phyloP scores from a whole-genome alignment of 2,329 filamentous ascomycete genomes.

The Pyrenochaeta sp. region DNA sequence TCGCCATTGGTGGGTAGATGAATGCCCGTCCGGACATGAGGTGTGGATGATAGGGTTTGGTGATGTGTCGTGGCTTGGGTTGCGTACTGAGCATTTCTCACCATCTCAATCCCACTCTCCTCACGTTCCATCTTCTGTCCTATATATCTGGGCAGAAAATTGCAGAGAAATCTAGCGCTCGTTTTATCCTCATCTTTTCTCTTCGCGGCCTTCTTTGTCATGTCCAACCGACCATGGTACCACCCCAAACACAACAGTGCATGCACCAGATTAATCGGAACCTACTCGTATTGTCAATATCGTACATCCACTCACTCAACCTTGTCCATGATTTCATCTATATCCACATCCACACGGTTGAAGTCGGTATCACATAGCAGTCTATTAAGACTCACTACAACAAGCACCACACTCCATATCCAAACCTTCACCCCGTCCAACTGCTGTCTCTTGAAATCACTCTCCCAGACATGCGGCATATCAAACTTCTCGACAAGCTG shows the following conservation, averaged over 20 bases:
- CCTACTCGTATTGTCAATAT: constrained; percentile 3
- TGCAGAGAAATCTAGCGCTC: not conserved
- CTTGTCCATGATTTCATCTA: too few species aligned
- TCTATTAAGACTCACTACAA: constrained; percentile 1
- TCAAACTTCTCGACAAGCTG: constrained; percentile 21
- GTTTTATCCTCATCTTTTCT: not conserved
- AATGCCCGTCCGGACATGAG: not conserved
- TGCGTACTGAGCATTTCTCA: not conserved
- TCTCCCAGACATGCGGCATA: constrained; percentile 25
- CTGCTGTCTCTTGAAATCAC: constrained; percentile 10
- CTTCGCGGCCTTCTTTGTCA: not conserved
- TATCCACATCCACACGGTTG: too few species aligned
- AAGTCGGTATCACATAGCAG: too few species aligned
- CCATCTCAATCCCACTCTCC: not conserved
- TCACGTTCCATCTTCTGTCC: not conserved
- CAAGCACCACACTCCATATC: constrained; percentile 21
- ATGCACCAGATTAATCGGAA: constrained; percentile 16
- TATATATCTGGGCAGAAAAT: too few species aligned
- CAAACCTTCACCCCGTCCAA: constrained; percentile 7
- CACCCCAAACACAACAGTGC: constrained; percentile 20
- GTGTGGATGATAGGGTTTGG: too few species aligned
- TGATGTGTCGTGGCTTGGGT: not conserved
- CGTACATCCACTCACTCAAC: too few species aligned
- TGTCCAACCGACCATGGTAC: constrained; percentile 11
- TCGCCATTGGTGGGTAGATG: not conserved